Base-by-base conservation (phyloP, 495 filamentous ascomycete genomes). In the Amniculicola lignicola region DNA sequence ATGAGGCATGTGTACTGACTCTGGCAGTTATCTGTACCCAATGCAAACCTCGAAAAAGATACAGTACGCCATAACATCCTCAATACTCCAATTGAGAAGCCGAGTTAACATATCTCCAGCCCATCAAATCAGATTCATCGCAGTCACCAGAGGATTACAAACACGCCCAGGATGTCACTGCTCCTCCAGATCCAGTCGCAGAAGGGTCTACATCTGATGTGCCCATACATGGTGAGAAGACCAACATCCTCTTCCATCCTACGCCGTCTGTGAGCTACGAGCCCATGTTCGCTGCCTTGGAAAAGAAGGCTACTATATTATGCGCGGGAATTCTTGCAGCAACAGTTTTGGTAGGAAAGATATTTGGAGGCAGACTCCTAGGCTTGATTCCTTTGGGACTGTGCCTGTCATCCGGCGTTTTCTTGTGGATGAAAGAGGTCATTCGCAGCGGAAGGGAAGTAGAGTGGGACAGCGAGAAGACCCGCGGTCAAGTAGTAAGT, bases 141-240 rank as follows among this genome's bases (percentile, higher is more conserved):
- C 84, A 87, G 60, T 70, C 83, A 0, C 78, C 82, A 10, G 75
- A 82, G 28, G 85, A 91, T 57, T 97, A 97, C 70, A 85, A 84
- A 55, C 61, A 85, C 47, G 87, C 81, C 5, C 92, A 96, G 69
- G 92, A 97, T 66, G 73, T 93, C 50, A 96, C 92, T 2, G 87
- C 92, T 1, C 92, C 92, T 4, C 92, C 90, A 0, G 91, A 94
- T 61, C 91, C 92, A 4, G 71, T 95, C 21, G 84, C 81, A 9
- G 74, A 82, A 49, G 85, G 88, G 11, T 80, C 84, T 25, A 96
- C 92, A 1, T 88, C 87, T 7, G 92, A 97, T 70, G 89, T 97
- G 5, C 92, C 92, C 14, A 95, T 97, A 61, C 90, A 88, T 67
- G 90, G 90, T 50, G 92, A 96, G 64, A 95, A 89, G 77, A 97